Evolutionary conservation across 2,329 filamentous ascomycete genomes (phyloP), one percentile per base, ranked within the genome.

Genomic region (Cercospora sojina): DNA sequence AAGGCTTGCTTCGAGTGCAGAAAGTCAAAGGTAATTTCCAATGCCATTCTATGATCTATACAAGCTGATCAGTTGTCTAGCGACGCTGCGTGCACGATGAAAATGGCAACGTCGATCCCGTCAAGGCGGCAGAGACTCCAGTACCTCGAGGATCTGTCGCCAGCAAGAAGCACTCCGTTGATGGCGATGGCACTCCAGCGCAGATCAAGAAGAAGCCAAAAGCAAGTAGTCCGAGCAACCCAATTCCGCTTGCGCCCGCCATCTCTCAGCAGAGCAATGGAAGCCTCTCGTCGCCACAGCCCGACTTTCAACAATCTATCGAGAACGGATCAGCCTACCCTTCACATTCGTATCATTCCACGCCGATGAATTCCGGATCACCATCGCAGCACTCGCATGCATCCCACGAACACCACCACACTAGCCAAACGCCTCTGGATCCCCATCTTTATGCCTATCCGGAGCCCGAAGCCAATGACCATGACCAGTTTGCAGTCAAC

Each of bases 71-170:
- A 13, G 5, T 23, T 32, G 18, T 35, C 8, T 43, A 89, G 87
- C 86, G 87, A 66, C 86, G 87, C 73, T 90, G 87, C 73, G 87
- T 89, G 58, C 87, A 90, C 73, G 87, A 89, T 72, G 86, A 88
- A 70, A 83, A 85, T 70, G 87, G 87, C 59, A 84, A 86, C 64
- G 83, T 89, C 27, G 87, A 90, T 75, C 87, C 87, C 1, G 77
- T 87, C 72, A 89, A 89, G 74, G 85, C 86, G 2, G 84, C 85
- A 59, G 87, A 89, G 73, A 81, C 84, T 25, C 85, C 86, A 2
- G 84, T 88, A 47, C 86, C 87, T 47, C 82, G 87, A 67, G 86
- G 84, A 13, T 83, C 84, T 32, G 80, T 79, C n/a, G 81, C 82
- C n/a, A 79, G 81, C 43, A 88, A 87, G 75, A 83, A 85, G 67